A percentile compares a stretch with the other conserved stretches of the same genome.
Evolutionary conservation across 441 rosid species (phyloP).

Genomic region (Aquilaria agallochum): DNA sequence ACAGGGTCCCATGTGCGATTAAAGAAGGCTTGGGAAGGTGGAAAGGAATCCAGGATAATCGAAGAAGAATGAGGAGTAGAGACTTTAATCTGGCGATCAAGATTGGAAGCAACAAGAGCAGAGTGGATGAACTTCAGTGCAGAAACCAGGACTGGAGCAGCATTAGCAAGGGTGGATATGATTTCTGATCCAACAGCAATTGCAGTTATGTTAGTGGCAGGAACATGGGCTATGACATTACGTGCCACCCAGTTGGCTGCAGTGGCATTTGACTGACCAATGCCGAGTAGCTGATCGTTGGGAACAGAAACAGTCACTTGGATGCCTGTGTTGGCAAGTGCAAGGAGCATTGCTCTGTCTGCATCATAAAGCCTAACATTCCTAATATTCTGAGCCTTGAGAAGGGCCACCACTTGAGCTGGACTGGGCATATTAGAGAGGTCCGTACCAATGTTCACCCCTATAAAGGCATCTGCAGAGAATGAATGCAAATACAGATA

Average conservation of each 20-base stretch:
- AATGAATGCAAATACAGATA: conserved; percentile 1
- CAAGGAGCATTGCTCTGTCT: conserved; percentile 70
- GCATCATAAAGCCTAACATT: conserved; percentile 84
- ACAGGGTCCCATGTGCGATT: conserved; percentile 87
- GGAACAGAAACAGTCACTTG: conserved; percentile 78
- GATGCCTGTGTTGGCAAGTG: conserved; percentile 83
- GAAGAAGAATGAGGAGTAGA: conserved; percentile 84
- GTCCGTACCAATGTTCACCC: conserved; percentile 89
- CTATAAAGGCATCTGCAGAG: conserved; percentile 69
- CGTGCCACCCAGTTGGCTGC: conserved; percentile 97
- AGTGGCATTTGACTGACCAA: conserved; percentile 93
- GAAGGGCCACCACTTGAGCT: conserved; percentile 75
- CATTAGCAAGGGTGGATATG: conserved; percentile 61
- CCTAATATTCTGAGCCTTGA: conserved; percentile 73
- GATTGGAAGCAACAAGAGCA: conserved; percentile 86
- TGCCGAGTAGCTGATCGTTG: conserved; percentile 86
- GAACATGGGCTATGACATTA: conserved; percentile 77
- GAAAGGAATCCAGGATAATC: conserved; percentile 89
- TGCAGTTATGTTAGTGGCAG: conserved; percentile 83
- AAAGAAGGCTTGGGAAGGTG: conserved; percentile 98
- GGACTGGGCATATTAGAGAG: conserved; percentile 87
- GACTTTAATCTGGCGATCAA: conserved; percentile 78
- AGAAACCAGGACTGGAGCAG: conserved; percentile 72
- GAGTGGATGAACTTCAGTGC: conserved; percentile 79
- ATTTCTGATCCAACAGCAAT: conserved; percentile 89